Conservation (phyloP, 495 filamentous ascomycete species). For the Aspergillus steynii region DNA sequence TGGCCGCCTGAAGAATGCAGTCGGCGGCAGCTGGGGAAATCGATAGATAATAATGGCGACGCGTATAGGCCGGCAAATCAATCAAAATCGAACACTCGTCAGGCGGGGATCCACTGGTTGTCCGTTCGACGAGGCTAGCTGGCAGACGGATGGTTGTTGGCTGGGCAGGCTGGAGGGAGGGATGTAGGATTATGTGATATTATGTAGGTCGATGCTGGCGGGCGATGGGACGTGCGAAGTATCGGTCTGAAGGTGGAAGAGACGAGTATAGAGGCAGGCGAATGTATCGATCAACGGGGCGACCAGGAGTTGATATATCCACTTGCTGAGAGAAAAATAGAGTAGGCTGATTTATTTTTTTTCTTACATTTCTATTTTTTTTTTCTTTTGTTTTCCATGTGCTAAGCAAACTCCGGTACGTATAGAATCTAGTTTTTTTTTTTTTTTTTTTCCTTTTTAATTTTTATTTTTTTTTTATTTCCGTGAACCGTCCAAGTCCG, state of each 20-base stretch:
- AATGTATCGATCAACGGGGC: neutral
- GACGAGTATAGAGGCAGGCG: neutral
- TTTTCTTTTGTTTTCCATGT: conserved; percentile 11
- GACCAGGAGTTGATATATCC: conserved; percentile 9
- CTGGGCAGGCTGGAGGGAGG: conserved; percentile 1
- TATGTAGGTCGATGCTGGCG: neutral
- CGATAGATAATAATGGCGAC: too few relatives aligned
- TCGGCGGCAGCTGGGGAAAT: too few relatives aligned
- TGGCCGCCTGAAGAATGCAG: neutral
- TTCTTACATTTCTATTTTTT: conserved; percentile 13
- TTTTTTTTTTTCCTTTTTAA: conserved; percentile 10
- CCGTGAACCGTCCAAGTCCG: conserved; percentile 17
- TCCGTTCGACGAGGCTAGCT: conserved; percentile 7
- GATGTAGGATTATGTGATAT: conserved; percentile 2
- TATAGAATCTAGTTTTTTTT: neutral
- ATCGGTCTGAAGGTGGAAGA: conserved; percentile 2
- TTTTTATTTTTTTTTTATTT: conserved; percentile 15
- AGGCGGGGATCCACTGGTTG: conserved; percentile 4
- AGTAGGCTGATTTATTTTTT: conserved; percentile 9
- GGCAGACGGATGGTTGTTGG: neutral
- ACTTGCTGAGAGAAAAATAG: neutral
- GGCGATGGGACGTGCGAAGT: neutral
- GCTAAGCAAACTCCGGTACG: neutral
- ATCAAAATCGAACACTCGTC: neutral
- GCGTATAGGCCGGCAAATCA: too few relatives aligned